These are phyloP conservation scores for Oryza meyeriana DNA, from an alignment of 176 grass and related monocot species.

Conservation along the genomic window DNA sequence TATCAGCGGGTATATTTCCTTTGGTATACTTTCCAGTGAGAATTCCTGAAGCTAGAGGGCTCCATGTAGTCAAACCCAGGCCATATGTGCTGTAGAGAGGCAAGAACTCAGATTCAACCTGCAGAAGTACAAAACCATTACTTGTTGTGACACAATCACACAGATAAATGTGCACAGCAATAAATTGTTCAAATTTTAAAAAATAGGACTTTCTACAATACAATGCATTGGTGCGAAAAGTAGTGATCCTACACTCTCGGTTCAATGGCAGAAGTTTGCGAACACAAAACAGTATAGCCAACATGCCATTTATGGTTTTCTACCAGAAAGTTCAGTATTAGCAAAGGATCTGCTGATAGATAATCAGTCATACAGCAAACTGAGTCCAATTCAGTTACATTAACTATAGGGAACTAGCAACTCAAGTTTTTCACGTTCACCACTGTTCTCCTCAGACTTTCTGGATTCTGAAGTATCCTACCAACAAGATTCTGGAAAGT, in stretches of 20 bases:
- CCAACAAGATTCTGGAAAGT: neutral
- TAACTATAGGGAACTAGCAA: neutral
- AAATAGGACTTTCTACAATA: neutral
- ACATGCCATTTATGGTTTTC: neutral
- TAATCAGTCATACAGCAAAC: neutral
- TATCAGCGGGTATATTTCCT: constrained; percentile 75
- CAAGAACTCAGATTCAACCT: constrained; percentile 90
- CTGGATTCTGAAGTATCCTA: neutral
- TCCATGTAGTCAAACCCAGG: constrained; percentile 91
- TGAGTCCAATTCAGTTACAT: neutral
- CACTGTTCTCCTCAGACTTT: neutral
- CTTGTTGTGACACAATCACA: neutral
- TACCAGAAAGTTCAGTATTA: neutral
- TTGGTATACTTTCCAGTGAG: constrained; percentile 86
- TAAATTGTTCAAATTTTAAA: neutral
- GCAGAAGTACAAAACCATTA: constrained; percentile 17
- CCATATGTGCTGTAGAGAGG: constrained; percentile 86
- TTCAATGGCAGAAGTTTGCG: neutral
- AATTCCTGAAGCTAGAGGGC: constrained; percentile 92
- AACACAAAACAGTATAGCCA: neutral
- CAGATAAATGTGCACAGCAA: neutral
- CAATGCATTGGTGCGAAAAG: neutral
- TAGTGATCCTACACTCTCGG: neutral
- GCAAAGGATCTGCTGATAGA: neutral
- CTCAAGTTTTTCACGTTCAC: neutral